Conservation (phyloP, 106 monocot species). For the Apostasia shenzhenica region DNA sequence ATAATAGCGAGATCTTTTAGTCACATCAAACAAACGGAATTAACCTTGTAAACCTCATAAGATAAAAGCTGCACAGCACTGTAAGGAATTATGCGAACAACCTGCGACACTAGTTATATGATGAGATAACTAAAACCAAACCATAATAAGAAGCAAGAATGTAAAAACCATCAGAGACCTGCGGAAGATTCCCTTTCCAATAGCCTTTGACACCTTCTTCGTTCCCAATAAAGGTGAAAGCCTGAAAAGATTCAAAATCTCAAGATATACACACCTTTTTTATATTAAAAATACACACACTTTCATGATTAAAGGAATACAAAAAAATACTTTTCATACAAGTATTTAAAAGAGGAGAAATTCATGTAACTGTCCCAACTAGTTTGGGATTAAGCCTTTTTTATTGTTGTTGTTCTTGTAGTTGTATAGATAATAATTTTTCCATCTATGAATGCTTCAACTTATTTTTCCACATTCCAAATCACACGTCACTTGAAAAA, state of each 20-base stretch:
- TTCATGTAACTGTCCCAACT: too few relatives aligned
- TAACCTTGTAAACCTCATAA: slow-evolving; percentile 96
- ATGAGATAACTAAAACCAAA: background rate
- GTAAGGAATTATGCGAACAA: slow-evolving; percentile 90
- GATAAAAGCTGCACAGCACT: slow-evolving; percentile 93
- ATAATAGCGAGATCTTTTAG: background rate
- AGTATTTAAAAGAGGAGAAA: too few relatives aligned
- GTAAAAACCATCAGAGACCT: slow-evolving; percentile 32
- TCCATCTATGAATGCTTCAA: too few relatives aligned
- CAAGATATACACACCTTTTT: background rate
- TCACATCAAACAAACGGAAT: background rate
- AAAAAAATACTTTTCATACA: too few relatives aligned
- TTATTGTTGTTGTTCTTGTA: too few relatives aligned
- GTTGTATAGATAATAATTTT: too few relatives aligned
- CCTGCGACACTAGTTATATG: slow-evolving; percentile 36
- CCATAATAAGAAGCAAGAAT: background rate
- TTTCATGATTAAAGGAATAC: too few relatives aligned
- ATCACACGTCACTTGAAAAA: too few relatives aligned
- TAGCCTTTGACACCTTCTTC: slow-evolving; percentile 84
- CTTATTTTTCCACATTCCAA: too few relatives aligned
- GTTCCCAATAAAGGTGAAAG: slow-evolving; percentile 56
- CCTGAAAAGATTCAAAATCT: slow-evolving; percentile 30
- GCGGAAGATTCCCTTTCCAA: slow-evolving; percentile 98
- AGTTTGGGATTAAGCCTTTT: too few relatives aligned
- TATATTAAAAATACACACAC: too few relatives aligned